These are phyloP conservation scores for Boletellus dicymbophilus DNA, from an alignment of 1,284 basidiomycete species.

Conservation along the genomic window DNA sequence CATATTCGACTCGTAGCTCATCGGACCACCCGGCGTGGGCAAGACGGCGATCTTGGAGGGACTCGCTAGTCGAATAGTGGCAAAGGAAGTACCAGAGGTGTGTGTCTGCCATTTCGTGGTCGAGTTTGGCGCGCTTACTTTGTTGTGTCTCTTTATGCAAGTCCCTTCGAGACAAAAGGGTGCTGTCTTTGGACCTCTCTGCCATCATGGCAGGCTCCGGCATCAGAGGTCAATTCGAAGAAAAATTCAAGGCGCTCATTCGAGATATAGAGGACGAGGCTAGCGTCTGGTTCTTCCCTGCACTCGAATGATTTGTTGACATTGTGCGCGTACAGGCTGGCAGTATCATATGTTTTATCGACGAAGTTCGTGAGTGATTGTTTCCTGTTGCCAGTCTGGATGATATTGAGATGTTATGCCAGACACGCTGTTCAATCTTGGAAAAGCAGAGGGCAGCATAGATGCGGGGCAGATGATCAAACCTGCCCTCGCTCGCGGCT, in stretches of 20 bases:
- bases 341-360: constrained; percentile 87
- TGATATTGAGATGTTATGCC: too few species aligned
- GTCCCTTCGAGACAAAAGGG: constrained; percentile 82
- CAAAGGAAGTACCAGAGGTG: constrained; percentile 91
- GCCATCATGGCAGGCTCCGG: constrained; percentile 87
- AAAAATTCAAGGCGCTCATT: constrained; percentile 87
- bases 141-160: constrained; percentile 37
- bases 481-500: constrained; percentile 81
- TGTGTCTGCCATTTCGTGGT: constrained; percentile 31
- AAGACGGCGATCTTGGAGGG: constrained; percentile 96
- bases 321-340: constrained; percentile 43
- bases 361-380: constrained; percentile 80
- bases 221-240: constrained; percentile 89
- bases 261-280: constrained; percentile 87
- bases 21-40: constrained; percentile 83
- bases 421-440: constrained; percentile 84
- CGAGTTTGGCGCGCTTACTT: background rate
- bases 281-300: constrained; percentile 24
- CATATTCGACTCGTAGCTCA: constrained; percentile 48
- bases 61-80: constrained; percentile 85
- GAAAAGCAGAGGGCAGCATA: constrained; percentile 90
- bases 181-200: constrained; percentile 81
- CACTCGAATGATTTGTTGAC: constrained; percentile 6
- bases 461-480: constrained; percentile 94
- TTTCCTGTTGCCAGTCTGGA: too few species aligned